phyloP scores from a whole-genome alignment of 139 green algal genomes.

The Closterium sp. region DNA sequence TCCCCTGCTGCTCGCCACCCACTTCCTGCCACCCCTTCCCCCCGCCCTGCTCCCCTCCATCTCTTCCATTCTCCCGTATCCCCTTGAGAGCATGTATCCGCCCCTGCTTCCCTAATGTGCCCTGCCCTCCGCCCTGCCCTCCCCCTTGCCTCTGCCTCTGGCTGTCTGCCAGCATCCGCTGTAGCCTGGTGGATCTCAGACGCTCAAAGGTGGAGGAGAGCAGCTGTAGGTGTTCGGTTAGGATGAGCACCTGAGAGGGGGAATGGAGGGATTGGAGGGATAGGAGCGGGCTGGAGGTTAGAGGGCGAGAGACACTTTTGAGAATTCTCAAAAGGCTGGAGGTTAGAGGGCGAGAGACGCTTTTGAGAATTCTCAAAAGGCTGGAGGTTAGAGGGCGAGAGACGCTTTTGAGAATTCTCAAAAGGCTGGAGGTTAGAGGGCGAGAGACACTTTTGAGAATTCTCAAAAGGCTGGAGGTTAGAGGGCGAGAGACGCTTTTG shows the following conservation, averaged over 20 bases:
- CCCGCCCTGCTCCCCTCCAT: background rate
- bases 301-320: background rate
- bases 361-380: too few species aligned
- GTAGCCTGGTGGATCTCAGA: background rate
- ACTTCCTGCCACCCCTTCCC: background rate
- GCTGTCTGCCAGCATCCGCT: background rate
- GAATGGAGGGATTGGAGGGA: too few species aligned
- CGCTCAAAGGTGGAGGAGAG: background rate
- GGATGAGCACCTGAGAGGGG: background rate
- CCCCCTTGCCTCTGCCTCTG: background rate
- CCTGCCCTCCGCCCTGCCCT: background rate
- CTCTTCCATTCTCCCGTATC: background rate
- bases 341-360: too few species aligned
- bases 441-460: too few species aligned
- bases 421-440: too few species aligned
- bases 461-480: too few species aligned
- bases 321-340: too few species aligned
- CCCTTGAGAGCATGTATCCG: constrained; percentile 10
- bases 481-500: too few species aligned
- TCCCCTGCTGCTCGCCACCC: background rate
- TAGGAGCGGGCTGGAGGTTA: background rate
- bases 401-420: too few species aligned
- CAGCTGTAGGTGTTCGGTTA: background rate
- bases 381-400: too few species aligned
- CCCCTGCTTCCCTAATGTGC: background rate